A percentile compares a stretch with the other conserved stretches of the same genome.
These are phyloP conservation scores for Coemansia sp. DNA, from an alignment of 192 early-diverging fungal species.

Conservation along the genomic window DNA sequence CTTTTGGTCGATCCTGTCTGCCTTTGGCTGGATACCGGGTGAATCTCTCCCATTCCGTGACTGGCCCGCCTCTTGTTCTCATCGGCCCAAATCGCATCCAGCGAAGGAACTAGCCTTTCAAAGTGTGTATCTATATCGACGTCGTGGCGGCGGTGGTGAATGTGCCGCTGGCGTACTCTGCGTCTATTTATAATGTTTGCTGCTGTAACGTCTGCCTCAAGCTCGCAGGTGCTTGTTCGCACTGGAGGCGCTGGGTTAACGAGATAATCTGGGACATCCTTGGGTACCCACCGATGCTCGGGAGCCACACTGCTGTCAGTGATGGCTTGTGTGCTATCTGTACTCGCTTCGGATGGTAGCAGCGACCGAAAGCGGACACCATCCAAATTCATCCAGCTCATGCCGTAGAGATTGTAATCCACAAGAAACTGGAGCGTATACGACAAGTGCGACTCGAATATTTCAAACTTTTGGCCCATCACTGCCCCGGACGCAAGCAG, in stretches of 20 bases:
- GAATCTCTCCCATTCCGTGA: conserved; percentile 18
- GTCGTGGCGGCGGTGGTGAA: conserved; percentile 52
- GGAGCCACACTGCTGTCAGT: conserved; percentile 13
- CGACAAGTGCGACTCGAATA: conserved; percentile 79
- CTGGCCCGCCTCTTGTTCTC: conserved; percentile 53
- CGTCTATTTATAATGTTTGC: conserved; percentile 67
- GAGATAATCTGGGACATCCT: conserved; percentile 36
- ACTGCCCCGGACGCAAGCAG: conserved; percentile 73
- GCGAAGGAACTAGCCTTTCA: conserved; percentile 62
- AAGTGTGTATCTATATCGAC: conserved; percentile 6
- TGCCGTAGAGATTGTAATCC: conserved; percentile 84
- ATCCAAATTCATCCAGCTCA: conserved; percentile 72
- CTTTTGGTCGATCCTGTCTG: neutral
- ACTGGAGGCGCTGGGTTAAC: conserved; percentile 35
- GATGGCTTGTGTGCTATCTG: neutral
- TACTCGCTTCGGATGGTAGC: conserved; percentile 9
- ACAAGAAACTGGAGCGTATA: conserved; percentile 83
- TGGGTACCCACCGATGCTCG: conserved; percentile 30
- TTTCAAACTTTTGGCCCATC: conserved; percentile 66
- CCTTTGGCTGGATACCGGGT: neutral
- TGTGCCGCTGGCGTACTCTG: conserved; percentile 48
- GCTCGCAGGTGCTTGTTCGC: conserved; percentile 65
- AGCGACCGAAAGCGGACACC: conserved; percentile 40
- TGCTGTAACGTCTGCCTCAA: conserved; percentile 71
- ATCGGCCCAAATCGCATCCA: conserved; percentile 64